Evolutionary conservation across 2,329 filamentous ascomycete species (phyloP).

Genomic region (Clarireedia hainanense): DNA sequence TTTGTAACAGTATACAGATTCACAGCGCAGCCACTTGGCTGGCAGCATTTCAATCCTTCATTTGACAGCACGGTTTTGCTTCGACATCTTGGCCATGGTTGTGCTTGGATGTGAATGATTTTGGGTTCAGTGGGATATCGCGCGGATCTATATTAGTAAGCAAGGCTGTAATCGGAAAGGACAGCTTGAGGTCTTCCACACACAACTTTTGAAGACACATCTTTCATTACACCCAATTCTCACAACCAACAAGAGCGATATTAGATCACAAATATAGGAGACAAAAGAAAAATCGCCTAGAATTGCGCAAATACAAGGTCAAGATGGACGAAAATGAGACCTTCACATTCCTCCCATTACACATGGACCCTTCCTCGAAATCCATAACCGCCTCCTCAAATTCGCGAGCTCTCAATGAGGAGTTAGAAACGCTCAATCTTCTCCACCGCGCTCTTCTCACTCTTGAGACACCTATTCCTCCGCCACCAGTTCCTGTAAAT

Average conservation of each 20-base stretch:
- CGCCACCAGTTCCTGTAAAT: constrained; percentile 84
- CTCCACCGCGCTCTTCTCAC: constrained; percentile 68
- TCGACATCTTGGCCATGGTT: no score
- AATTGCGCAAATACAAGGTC: background rate
- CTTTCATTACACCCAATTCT: background rate
- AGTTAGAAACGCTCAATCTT: constrained; percentile 67
- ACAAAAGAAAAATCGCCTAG: background rate
- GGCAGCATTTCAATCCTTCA: no score
- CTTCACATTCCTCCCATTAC: constrained; percentile 76
- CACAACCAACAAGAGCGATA: background rate
- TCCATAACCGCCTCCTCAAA: constrained; percentile 47
- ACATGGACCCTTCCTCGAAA: constrained; percentile 77
- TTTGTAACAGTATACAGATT: no score
- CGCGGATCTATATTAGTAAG: background rate
- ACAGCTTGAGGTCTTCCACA: background rate
- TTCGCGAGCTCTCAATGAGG: constrained; percentile 47
- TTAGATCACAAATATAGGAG: no score
- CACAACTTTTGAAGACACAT: background rate
- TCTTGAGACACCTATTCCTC: constrained; percentile 60
- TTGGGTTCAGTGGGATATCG: background rate
- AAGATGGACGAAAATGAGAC: constrained; percentile 55
- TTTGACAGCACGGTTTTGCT: no score
- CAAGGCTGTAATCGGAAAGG: background rate
- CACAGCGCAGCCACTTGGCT: no score
- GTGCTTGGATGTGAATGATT: background rate